phyloP scores from a whole-genome alignment of 768 basidiomycete genomes.

The Tricholoma bakamatsutake region DNA sequence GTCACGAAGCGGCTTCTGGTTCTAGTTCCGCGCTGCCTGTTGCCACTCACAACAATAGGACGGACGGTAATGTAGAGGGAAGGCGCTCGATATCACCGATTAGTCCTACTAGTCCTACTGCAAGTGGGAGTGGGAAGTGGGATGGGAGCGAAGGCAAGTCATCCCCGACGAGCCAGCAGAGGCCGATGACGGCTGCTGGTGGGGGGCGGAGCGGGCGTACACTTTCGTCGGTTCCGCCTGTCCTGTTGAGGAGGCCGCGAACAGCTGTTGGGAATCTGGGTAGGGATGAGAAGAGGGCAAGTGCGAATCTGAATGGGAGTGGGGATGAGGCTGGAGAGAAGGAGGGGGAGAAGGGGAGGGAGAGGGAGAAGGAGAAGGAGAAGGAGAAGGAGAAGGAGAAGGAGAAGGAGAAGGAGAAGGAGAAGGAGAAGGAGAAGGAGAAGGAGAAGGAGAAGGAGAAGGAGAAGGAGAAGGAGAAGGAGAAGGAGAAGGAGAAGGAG shows the following conservation, averaged over 20 bases:
- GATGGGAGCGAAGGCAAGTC: not conserved
- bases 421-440: constrained; percentile 21
- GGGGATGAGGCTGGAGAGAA: constrained; percentile 23
- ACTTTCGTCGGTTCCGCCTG: not conserved
- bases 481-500: constrained; percentile 14
- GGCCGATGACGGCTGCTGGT: not conserved
- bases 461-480: constrained; percentile 17
- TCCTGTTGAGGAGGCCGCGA: constrained; percentile 1
- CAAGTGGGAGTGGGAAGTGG: not conserved
- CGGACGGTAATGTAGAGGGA: not conserved
- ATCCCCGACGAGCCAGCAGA: not conserved
- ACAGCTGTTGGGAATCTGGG: not conserved
- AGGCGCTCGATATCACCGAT: not conserved
- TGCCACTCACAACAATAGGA: not conserved
- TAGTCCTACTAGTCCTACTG: not conserved
- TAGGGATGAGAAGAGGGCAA: constrained; percentile 4
- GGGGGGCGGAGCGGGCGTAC: not conserved
- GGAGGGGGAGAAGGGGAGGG: constrained; percentile 29
- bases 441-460: constrained; percentile 25
- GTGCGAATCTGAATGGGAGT: not conserved
- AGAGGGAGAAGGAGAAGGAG: not conserved
- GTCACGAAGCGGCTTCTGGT: not conserved
- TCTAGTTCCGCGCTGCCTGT: not conserved
- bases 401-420: constrained; percentile 18
- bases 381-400: constrained; percentile 28